Evolutionary conservation across 2,329 filamentous ascomycete genomes (phyloP), one percentile per base, ranked within the genome.

Genomic region (Chaetomiaceae sp.): DNA sequence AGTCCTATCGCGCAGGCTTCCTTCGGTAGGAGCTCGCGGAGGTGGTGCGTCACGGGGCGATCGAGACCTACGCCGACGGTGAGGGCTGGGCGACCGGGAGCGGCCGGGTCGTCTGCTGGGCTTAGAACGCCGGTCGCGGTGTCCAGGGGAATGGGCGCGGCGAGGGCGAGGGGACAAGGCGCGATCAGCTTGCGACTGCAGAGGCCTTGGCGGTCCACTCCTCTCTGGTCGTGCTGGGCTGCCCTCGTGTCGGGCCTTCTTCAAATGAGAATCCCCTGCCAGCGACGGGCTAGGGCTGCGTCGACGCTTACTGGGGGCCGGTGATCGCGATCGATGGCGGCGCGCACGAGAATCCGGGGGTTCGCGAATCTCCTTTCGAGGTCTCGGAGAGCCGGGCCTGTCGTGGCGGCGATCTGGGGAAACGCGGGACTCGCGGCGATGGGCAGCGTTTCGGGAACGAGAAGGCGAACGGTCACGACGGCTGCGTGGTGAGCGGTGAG

Each of bases 211-310:
- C 12, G 47, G 34, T 14, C 35, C 40, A 39, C 43, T 45, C 46
- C 47, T 52, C 9, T 55, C 53, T 40, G 33, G 17, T 24, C 49
- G 47, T 29, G 34, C 38, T 26, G 52, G 54, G 40, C 56, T 57
- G n/a, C 37, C 48, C 12, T 48, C 51, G 38, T 47, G 51, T 29
- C 58, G 56, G 30, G 52, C 42, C 48, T 56, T 58, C 33, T 56
- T 60, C 7, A 52, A 27, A 29, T 53, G 56, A 20, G 55, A 42
- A n/a, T 44, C 44, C 8, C 42, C 47, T 26, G 42, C 51, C 35
- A 54, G 34, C 15, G 56, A 49, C 33, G 57, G 56, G 33, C 57
- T 59, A 18, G 50, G 57, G 41, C 62, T 63, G 11, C 61, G 59
- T 14, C 52, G 59, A 29, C 63, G 58, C 51, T 63, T 60, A 35